Base-by-base conservation (phyloP, 2,329 filamentous ascomycete species). In the Thermothelomyces thermophilus region DNA sequence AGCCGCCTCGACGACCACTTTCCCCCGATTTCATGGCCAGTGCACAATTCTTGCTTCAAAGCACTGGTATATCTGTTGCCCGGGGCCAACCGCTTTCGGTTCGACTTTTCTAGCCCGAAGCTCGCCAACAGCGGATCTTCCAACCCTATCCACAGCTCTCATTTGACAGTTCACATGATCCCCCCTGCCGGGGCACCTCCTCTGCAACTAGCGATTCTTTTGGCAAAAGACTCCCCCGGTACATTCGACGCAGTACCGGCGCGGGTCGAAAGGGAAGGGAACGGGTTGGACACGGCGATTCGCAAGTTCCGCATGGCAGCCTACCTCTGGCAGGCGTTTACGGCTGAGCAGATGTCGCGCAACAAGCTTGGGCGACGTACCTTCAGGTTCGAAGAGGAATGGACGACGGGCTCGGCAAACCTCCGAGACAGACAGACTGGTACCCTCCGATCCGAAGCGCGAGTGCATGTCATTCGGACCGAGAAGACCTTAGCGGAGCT, bases 301-400 rank as follows among this genome's bases (percentile, higher is more conserved):
- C 82, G 80, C 61, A 98, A 98, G 65, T 96, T 93, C 65, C 82
- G 90, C 56, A 96, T 95, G 86, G 86, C 90, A 16, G 91, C 89
- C 20, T 96, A 97, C 64, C 74, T 97, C 13, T 97, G 93, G 90
- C 93, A 98, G 66, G 89, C 90, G 7, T 97, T 95, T 62, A 97
- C 91, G 0, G 89, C 88, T 6, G 93, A 98, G 66, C 90, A 97
- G 65, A 97, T 97, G 91, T 86, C 82, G 66, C 83, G 89, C 55
- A 87, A 95, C 64, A 87, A 85, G 53, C 81, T 97, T 58, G 90
- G 90, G 9, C 80, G 91, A 51, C 82, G 91, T 50, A 84, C 81
- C 46, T 97, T 96, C 67, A 79, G 90, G 37, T 90, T 95, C 55
- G 93, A 97, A 60, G 93, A 98, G 67, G 87, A 95, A 64, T 97